Base-by-base conservation (phyloP, 2,329 filamentous ascomycete genomes). In the Geosmithia flava region DNA sequence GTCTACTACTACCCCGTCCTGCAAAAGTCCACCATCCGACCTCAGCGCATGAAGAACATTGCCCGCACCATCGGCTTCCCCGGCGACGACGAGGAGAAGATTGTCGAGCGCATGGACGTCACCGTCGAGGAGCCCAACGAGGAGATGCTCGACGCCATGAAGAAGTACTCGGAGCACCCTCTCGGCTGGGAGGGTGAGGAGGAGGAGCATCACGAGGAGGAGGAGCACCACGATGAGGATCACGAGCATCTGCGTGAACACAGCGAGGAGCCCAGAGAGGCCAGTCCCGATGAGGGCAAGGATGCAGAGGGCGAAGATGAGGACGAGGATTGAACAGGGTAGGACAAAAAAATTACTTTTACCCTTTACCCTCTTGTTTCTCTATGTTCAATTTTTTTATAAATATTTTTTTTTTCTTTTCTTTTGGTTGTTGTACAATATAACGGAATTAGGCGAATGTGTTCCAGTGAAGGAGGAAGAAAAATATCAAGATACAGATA, bases 1-100 rank as follows among this genome's bases (percentile, higher is more conserved):
- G 76, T 74, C 13, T 83, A 81, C 61, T 85, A 83, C 63, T 85
- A 84, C 55, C 81, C 81, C 3, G 71, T 85, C 52, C 76, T 84
- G 64, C 79, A 83, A 61, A 75, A 78, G 48, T 77, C 72, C 44
- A 70, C 71, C 20, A 77, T 85, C 56, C 71, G 78, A 43, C 78
- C 78, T 29, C 79, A 81, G 62, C 73, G 80, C 50, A 75, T 71
- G 51, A 81, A 78, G 68, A 80, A 80, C 58, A 80, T 82, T 53
- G 72, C 76, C 44, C 73, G 75, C 44, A 75, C 68, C 30, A 66
- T 67, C 43, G 72, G 69, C 49, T 59, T 71, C 27, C 56, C 68
- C 29, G 69, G 74, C 37, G 68, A 74, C 47, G 69, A 74, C 49
- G 33, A 37, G 11, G 70, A 73, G 53, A 67, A 73, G 55, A 68